These are phyloP conservation scores for Juncus inflexus DNA, from an alignment of 176 grass and related monocot genomes.

Conservation along the genomic window DNA sequence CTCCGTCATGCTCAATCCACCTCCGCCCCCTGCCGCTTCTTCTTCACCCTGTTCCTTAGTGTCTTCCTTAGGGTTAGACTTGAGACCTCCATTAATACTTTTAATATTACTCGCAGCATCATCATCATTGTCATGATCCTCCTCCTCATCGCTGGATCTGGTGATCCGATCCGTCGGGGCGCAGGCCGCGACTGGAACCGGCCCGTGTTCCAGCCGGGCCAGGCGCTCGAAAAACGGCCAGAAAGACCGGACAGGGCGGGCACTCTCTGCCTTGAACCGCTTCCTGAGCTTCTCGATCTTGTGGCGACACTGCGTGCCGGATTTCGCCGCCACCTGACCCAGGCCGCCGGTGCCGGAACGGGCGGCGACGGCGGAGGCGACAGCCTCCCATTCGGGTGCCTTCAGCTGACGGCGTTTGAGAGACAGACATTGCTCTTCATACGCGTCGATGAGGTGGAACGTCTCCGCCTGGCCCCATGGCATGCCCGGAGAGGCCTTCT, in stretches of 20 bases:
- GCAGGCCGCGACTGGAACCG: conserved; percentile 32
- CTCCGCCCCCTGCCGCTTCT: conserved; percentile 3
- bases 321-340: conserved; percentile 42
- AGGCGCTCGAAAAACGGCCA: conserved; percentile 87
- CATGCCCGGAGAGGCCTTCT: conserved; percentile 64
- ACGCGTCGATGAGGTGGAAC: conserved; percentile 84
- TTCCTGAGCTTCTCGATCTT: conserved; percentile 99
- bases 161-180: conserved; percentile 22
- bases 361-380: conserved; percentile 48
- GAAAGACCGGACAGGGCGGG: conserved; percentile 57
- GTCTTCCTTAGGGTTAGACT: conserved; percentile 29
- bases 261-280: conserved; percentile 69
- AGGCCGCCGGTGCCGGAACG: conserved; percentile 34
- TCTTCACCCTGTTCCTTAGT: conserved; percentile 34
- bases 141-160: conserved; percentile 21
- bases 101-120: conserved; percentile 55
- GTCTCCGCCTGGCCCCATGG: conserved; percentile 83
- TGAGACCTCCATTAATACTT: conserved; percentile 70
- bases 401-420: conserved; percentile 84
- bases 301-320: conserved; percentile 93
- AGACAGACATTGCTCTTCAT: conserved; percentile 75
- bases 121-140: conserved; percentile 35
- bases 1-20: conserved; percentile 28
- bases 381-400: conserved; percentile 94
- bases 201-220: conserved; percentile 72